Base-by-base conservation (phyloP, 2,329 filamentous ascomycete genomes). In the Neofusicoccum umdonicola region DNA sequence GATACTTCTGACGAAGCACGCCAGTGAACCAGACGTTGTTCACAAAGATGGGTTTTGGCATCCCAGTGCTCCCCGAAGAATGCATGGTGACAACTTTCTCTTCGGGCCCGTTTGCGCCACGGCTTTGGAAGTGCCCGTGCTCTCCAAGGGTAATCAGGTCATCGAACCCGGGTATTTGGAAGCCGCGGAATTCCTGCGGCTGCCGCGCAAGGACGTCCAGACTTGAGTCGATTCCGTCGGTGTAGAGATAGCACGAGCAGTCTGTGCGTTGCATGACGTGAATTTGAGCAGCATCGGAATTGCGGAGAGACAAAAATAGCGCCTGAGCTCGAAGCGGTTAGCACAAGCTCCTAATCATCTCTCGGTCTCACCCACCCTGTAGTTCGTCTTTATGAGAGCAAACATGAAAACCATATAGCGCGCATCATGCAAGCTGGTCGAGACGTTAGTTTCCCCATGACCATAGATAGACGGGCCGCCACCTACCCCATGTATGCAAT, bases 21-120 rank as follows among this genome's bases (percentile, higher is more conserved):
- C 65, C 52, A 2, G 65, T 48, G 9, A 68, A 64, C 68, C 69
- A 66, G 41, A 15, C 44, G 34, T 69, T 64, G 35, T 61, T 69
- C 50, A 68, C 56, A 7, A 42, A 37, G 35, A 77, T 71, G 0
- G 75, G 72, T 52, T 76, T 76, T 0, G 76, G 76, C 6, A 71
- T 61, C 2, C 76, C 76, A 1, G 76, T 78, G 0, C 74, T 73
- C 1, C 76, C 76, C 19, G 72, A 75, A 2, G 76, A 74, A 63
- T 77, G 76, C 48, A 77, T 19, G 3, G 75, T 67, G 1, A 71
- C 57, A 17, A 73, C 52, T 1, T 66, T 68, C 51, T 77, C 73
- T 1, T n/a, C 34, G 0, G 19, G 19, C 3, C 22, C 44, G 17
- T 39, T 34, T 13, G 19, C 13, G 1, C 42, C 34, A 3, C 17